Conservation (phyloP, 768 basidiomycete species). For the Glaciozyma antarctica region DNA sequence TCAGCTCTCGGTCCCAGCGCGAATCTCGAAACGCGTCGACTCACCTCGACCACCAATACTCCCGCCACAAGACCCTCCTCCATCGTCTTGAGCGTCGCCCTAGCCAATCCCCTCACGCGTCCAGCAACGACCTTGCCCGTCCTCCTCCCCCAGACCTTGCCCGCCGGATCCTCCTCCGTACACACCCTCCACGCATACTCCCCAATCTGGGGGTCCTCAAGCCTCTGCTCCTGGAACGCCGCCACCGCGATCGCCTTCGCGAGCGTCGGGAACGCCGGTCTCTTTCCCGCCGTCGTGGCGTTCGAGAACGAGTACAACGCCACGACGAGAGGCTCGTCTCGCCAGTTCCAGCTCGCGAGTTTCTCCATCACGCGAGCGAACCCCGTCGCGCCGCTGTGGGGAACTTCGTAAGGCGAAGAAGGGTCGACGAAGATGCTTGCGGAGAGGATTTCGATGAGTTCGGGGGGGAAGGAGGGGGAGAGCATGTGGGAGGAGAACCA, state of each 20-base stretch:
- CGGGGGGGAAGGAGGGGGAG: slow-evolving; percentile 58
- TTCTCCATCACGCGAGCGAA: slow-evolving; percentile 62
- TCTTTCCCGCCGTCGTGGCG: slow-evolving; percentile 33
- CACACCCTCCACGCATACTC: slow-evolving; percentile 59
- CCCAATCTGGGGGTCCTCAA: slow-evolving; percentile 41
- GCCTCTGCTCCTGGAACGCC: slow-evolving; percentile 37
- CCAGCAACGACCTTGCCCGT: slow-evolving; percentile 64
- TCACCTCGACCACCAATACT: slow-evolving; percentile 53
- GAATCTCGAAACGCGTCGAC: slow-evolving; percentile 13
- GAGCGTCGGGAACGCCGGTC: slow-evolving; percentile 38
- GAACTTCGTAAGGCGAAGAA: slow-evolving; percentile 46
- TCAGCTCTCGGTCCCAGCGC: slow-evolving; percentile 9
- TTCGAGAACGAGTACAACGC: slow-evolving; percentile 52
- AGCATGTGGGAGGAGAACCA: slow-evolving; percentile 87
- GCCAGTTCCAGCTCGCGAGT: slow-evolving; percentile 60
- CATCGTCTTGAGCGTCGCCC: slow-evolving; percentile 59
- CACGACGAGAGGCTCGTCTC: slow-evolving; percentile 57
- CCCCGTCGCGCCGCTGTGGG: slow-evolving; percentile 55
- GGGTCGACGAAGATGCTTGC: slow-evolving; percentile 60
- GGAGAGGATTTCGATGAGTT: slow-evolving; percentile 76
- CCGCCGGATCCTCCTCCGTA: slow-evolving; percentile 66
- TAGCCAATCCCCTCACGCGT: slow-evolving; percentile 61
- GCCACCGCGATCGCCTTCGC: slow-evolving; percentile 36
- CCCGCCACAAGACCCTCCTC: slow-evolving; percentile 48
- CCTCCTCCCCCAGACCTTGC: slow-evolving; percentile 62